phyloP scores from a whole-genome alignment of 208 protist genomes.

The Wallacemonas rigidus region DNA sequence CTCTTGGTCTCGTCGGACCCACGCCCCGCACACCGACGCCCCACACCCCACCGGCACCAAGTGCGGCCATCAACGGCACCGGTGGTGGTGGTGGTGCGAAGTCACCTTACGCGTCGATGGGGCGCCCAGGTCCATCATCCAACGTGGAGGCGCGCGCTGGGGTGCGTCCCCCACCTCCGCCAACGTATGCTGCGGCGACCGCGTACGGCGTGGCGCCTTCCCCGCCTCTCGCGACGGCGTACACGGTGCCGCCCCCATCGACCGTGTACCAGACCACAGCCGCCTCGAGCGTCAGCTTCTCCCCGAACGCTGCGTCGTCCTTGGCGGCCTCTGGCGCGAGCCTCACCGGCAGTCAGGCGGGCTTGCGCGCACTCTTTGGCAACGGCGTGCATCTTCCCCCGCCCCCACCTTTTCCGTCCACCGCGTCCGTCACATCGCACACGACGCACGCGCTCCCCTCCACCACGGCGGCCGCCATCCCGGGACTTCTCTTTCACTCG shows the following conservation, averaged over 20 bases:
- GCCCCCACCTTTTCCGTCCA: not conserved
- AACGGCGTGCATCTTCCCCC: not conserved
- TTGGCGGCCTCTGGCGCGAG: not conserved
- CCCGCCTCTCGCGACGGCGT: not conserved
- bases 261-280: not conserved
- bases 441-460: not conserved
- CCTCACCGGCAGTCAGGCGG: not conserved
- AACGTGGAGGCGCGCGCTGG: too few relatives aligned
- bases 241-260: not conserved
- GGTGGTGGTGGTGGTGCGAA: too few relatives aligned
- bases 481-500: slow-evolving; percentile 22
- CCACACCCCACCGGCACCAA: not conserved
- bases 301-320: not conserved
- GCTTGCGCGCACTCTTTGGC: not conserved
- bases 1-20: not conserved
- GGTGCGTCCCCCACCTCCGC: not conserved
- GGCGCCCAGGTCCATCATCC: too few relatives aligned
- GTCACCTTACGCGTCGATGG: too few relatives aligned
- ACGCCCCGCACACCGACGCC: not conserved
- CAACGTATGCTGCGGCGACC: slow-evolving; percentile 7
- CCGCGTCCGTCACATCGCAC: slow-evolving; percentile 2
- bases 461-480: slow-evolving; percentile 2
- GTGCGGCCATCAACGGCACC: too few relatives aligned
- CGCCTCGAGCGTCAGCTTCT: slow-evolving; percentile 1
- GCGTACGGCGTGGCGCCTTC: not conserved